Evolutionary conservation across 345 rosid genomes (phyloP).

Genomic region (Eucalyptus curtisii): DNA sequence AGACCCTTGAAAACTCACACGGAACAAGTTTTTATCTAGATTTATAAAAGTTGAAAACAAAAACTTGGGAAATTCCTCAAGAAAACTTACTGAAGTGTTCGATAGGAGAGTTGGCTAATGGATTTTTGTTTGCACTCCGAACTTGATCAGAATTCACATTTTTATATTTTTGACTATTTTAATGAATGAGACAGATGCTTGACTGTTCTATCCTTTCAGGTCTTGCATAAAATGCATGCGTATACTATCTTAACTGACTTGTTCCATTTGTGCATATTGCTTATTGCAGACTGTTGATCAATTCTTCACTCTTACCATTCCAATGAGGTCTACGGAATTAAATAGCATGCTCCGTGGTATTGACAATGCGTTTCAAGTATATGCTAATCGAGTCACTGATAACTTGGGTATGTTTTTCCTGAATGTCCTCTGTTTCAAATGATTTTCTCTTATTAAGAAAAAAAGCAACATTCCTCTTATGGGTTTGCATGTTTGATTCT

Average conservation of each 20-base stretch:
- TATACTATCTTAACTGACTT: background rate
- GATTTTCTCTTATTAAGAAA: background rate
- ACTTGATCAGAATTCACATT: background rate
- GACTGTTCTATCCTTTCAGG: background rate
- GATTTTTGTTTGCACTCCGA: background rate
- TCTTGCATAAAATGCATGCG: background rate
- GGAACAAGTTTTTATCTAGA: background rate
- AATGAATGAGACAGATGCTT: background rate
- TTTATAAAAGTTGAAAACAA: background rate
- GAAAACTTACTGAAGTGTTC: background rate
- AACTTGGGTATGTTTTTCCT: constrained; percentile 58
- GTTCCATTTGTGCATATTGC: background rate
- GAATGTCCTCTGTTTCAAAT: background rate
- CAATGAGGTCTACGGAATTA: constrained; percentile 76
- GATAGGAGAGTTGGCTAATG: background rate
- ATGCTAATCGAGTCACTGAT: constrained; percentile 62
- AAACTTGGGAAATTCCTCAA: background rate
- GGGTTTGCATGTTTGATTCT: background rate
- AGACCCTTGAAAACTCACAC: background rate
- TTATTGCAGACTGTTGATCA: constrained; percentile 93
- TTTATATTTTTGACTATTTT: background rate
- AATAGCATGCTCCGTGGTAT: constrained; percentile 69
- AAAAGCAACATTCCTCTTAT: background rate
- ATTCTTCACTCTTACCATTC: constrained; percentile 75
- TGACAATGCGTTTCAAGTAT: constrained; percentile 93